Base-by-base conservation (phyloP, 1,139 yeast genomes). In the Pichia sp. region DNA sequence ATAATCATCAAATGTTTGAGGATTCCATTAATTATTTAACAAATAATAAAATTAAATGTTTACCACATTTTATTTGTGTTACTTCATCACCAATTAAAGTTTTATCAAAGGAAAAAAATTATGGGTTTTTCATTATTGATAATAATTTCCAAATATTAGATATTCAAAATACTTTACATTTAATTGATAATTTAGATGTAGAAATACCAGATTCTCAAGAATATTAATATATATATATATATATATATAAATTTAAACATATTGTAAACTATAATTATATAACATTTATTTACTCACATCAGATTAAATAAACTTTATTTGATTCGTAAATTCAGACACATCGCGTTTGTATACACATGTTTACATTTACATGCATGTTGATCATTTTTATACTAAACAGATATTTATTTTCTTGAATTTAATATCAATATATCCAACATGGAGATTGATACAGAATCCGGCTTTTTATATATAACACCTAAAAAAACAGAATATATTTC, bases 71-170 rank as follows among this genome's bases (percentile, higher is more conserved):
- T 36, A 34, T 48, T 2, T 50, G 53, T 32, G 30, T 50, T 1
- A 43, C 49, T 5, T 40, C 50, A 6, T 40, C 30, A 7, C 50
- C 45, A 2, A 33, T 40, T 3, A 2, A 34, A 33, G 31, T 37
- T 3, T 10, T 29, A 33, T 27, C 8, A 7, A 33, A 31, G 26
- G 26, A 39, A 2, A 41, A 34, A 28, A 25, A 34, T 3, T 31
- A 45, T 11, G 59, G 59, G 1, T 54, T 60, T 60, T 46, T 57
- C 44, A 32, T 54, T 38, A 31, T 60, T 27, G 54, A 53, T 34
- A 51, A 55, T 10, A 57, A 59, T 7, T 53, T 56, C 44, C 44
- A 53, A 11, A 36, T 58, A 4, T n/a, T 47, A 7, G 60, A 58
- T 27, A 42, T 47, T 6, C 56, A 55, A 11, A 10, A 42, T 9